Conservation (phyloP, 108 stramenopile genomes). For the Skeletonema menzelii region DNA sequence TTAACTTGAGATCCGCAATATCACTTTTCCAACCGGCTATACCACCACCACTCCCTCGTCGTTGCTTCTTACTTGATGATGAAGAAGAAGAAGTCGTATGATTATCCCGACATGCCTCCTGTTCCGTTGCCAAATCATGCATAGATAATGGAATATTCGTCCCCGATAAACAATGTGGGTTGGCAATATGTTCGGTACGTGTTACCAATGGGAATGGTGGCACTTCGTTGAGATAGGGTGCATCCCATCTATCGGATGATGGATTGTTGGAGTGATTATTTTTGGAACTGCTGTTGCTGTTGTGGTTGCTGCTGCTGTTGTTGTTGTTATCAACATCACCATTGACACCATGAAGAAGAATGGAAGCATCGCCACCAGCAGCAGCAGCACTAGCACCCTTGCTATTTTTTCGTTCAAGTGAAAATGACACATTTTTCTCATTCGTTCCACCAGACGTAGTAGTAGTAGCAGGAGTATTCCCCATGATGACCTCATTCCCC, state of each 20-base stretch:
- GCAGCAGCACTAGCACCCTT: not conserved
- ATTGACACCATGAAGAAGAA: conserved; percentile 25
- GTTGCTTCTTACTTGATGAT: not conserved
- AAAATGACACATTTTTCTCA: conserved; percentile 35
- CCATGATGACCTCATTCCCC: too few species aligned
- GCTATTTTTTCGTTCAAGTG: conserved; percentile 16
- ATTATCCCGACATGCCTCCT: conserved; percentile 35
- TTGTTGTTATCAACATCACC: not conserved
- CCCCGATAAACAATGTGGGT: conserved; percentile 66
- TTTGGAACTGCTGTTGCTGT: conserved; percentile 2
- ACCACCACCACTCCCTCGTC: conserved; percentile 6
- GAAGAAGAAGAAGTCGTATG: not conserved
- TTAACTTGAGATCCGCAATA: not conserved
- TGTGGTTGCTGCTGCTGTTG: conserved; percentile 3
- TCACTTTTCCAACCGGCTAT: conserved; percentile 18
- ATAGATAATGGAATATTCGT: conserved; percentile 46
- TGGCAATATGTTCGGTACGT: conserved; percentile 49
- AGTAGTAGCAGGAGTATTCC: not conserved
- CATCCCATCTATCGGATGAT: conserved; percentile 64
- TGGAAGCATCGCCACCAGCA: not conserved
- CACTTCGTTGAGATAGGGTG: conserved; percentile 72
- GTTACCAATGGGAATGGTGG: conserved; percentile 60
- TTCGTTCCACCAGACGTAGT: not conserved
- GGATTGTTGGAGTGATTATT: not conserved
- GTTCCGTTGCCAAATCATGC: conserved; percentile 45